phyloP scores from a whole-genome alignment of 305 asterid genomes.

The Solanum hybrid region DNA sequence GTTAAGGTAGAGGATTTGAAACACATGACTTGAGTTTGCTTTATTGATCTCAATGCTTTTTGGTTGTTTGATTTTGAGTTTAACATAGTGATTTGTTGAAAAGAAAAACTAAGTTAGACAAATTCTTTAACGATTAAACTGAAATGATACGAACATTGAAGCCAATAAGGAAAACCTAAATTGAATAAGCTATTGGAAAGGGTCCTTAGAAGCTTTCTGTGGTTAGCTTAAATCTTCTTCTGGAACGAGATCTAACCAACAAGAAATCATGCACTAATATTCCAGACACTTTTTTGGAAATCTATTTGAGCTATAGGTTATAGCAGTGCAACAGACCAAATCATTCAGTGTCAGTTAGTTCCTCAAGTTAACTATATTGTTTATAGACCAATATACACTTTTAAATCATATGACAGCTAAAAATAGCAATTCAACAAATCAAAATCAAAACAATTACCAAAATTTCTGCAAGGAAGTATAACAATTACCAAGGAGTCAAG shows the following conservation, averaged over 20 bases:
- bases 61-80: background rate
- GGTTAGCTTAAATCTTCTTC: no score
- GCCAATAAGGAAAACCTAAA: no score
- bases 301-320: background rate
- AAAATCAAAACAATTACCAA: background rate
- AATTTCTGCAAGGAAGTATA: background rate
- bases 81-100: no score
- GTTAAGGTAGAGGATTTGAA: background rate
- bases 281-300: no score
- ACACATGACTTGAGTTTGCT: background rate
- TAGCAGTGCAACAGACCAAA: background rate
- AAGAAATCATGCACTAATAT: no score
- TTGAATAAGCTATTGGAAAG: no score
- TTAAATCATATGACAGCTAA: background rate
- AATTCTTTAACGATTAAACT: no score
- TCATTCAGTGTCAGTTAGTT: background rate
- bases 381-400: background rate
- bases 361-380: background rate
- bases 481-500: conserved; percentile 62
- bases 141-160: no score
- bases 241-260: no score
- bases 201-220: no score
- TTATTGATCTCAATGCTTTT: background rate
- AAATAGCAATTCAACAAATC: background rate
- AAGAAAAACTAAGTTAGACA: no score